These are phyloP conservation scores for Lichtheimia ramosa DNA, from an alignment of 371 early-diverging fungal species.

Conservation along the genomic window DNA sequence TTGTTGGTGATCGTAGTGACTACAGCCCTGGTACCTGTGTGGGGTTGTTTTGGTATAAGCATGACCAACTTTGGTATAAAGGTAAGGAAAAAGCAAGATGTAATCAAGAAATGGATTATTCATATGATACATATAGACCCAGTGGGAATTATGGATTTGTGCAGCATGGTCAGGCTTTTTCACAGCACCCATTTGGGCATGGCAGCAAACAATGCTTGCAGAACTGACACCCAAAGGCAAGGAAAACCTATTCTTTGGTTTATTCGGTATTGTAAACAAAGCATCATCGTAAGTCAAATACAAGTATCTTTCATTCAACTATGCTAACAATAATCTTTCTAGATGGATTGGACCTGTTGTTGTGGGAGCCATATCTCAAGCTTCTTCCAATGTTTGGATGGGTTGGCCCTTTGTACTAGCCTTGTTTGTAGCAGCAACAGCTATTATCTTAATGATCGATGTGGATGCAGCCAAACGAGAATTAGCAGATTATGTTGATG, in stretches of 20 bases:
- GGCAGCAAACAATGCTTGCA: constrained; percentile 59
- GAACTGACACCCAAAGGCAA: constrained; percentile 59
- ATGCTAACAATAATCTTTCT: not conserved
- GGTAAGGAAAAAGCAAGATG: constrained; percentile 3
- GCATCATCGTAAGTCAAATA: constrained; percentile 40
- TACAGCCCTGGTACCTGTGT: constrained; percentile 35
- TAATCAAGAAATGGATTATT: not conserved
- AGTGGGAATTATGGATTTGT: constrained; percentile 56
- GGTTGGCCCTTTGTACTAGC: constrained; percentile 60
- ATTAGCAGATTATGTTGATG: constrained; percentile 19
- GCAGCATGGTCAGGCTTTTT: constrained; percentile 56
- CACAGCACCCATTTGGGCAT: constrained; percentile 60
- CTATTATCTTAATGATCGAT: constrained; percentile 48
- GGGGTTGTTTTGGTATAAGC: constrained; percentile 53
- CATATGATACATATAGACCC: constrained; percentile 13
- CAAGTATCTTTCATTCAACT: too few relatives aligned
- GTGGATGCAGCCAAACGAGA: constrained; percentile 57
- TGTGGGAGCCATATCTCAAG: constrained; percentile 54
- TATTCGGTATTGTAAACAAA: constrained; percentile 63
- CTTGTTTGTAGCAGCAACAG: constrained; percentile 41
- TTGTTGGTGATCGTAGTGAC: constrained; percentile 32
- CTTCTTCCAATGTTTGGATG: constrained; percentile 50
- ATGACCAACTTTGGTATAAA: constrained; percentile 40
- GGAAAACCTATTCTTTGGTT: constrained; percentile 61
- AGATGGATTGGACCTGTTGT: constrained; percentile 62